A percentile compares a stretch with the other conserved stretches of the same genome.
phyloP scores from a whole-genome alignment of 768 basidiomycete genomes.

The Boletus vermiculosoides region DNA sequence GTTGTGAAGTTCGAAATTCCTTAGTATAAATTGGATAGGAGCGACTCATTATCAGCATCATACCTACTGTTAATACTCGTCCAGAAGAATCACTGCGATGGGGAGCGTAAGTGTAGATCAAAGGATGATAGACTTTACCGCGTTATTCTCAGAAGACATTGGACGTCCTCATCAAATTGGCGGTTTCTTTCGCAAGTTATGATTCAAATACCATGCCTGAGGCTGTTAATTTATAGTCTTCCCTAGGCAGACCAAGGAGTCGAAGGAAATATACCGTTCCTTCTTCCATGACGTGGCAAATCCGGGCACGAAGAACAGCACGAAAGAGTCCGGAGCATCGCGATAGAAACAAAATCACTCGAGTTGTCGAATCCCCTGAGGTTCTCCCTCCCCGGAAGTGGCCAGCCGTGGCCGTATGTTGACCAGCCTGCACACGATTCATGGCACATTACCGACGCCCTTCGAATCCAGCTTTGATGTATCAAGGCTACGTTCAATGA shows the following conservation, averaged over 20 bases:
- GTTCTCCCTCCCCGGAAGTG: too few species aligned
- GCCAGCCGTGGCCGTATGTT: neutral
- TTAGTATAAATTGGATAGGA: neutral
- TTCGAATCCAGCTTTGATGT: neutral
- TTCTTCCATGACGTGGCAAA: neutral
- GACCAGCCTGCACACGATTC: neutral
- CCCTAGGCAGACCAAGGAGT: neutral
- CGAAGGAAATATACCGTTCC: neutral
- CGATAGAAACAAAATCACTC: too few species aligned
- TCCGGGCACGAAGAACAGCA: neutral
- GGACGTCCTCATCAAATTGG: neutral
- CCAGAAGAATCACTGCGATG: neutral
- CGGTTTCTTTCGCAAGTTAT: neutral
- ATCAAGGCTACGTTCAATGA: neutral
- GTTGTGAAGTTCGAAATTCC: neutral
- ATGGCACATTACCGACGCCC: too few species aligned
- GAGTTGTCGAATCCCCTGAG: too few species aligned
- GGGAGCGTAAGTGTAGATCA: neutral
- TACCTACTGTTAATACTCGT: neutral
- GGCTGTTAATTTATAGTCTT: neutral
- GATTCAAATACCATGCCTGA: neutral
- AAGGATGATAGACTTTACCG: too few species aligned
- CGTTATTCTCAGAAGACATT: neutral
- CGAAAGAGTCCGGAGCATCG: neutral
- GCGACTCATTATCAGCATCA: neutral